Conservation (phyloP, 306 rosid species). For the Trifolium subterraneum region DNA sequence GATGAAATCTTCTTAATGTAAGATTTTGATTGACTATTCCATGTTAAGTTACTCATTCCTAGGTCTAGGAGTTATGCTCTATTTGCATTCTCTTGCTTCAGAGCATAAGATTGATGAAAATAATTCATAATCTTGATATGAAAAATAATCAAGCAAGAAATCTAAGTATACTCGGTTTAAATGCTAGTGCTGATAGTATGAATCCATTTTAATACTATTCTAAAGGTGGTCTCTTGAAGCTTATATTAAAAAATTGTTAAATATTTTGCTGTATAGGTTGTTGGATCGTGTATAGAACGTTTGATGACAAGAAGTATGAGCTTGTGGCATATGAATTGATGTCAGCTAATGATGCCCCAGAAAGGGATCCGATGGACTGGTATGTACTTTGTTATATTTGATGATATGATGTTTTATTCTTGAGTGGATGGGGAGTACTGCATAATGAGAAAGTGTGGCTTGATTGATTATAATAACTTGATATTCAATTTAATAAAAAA, state of each 20-base stretch:
- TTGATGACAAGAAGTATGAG: slow-evolving; percentile 61
- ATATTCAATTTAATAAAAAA: neutral
- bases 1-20: slow-evolving; percentile 20
- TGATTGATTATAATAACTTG: neutral
- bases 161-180: slow-evolving; percentile 16
- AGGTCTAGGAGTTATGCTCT: slow-evolving; percentile 25
- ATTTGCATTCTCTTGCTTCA: slow-evolving; percentile 5
- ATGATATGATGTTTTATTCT: slow-evolving; percentile 3
- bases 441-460: slow-evolving; percentile 2
- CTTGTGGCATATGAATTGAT: slow-evolving; percentile 87
- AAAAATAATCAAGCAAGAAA: slow-evolving; percentile 20
- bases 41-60: slow-evolving; percentile 11
- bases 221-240: slow-evolving; percentile 29
- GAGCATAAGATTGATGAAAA: slow-evolving; percentile 20
- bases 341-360: slow-evolving; percentile 96
- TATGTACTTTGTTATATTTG: slow-evolving; percentile 42
- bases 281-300: slow-evolving; percentile 72
- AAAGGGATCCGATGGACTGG: slow-evolving; percentile 99
- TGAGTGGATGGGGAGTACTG: neutral
- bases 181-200: slow-evolving; percentile 15
- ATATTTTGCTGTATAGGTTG: slow-evolving; percentile 61
- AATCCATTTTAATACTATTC: slow-evolving; percentile 17
- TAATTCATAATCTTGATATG: neutral
- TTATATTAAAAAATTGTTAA: slow-evolving; percentile 24
- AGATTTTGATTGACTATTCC: slow-evolving; percentile 15